A percentile compares a stretch with the other conserved stretches of the same genome.
These are phyloP conservation scores for Globisporangium irregulare DNA, from an alignment of 352 stramenopile genomes.

Conservation along the genomic window DNA sequence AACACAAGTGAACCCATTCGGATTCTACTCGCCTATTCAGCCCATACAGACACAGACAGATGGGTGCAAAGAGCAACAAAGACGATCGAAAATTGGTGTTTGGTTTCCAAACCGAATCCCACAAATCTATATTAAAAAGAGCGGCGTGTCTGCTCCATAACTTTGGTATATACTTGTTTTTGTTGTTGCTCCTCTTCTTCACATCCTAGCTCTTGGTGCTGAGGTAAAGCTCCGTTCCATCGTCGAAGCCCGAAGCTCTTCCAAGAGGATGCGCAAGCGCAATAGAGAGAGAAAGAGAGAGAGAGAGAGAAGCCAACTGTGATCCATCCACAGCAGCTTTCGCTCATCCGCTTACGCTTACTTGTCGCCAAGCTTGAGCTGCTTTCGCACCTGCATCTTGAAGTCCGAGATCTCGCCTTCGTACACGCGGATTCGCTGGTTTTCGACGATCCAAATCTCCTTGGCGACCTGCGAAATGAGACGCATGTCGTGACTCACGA, in stretches of 20 bases:
- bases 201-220: not conserved
- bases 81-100: not conserved
- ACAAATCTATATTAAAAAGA: conserved; percentile 20
- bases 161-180: conserved; percentile 16
- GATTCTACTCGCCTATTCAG: not conserved
- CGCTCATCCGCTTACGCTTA: not conserved
- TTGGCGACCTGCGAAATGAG: conserved; percentile 98
- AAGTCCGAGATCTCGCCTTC: conserved; percentile 98
- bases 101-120: conserved; percentile 13
- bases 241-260: not conserved
- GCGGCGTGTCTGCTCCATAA: conserved; percentile 2
- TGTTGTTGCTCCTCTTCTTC: not conserved
- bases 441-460: conserved; percentile 99
- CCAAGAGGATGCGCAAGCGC: not conserved
- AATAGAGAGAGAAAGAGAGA: not conserved
- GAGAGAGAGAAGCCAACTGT: not conserved
- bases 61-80: not conserved
- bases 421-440: conserved; percentile 96
- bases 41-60: not conserved
- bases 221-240: not conserved
- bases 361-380: conserved; percentile 23
- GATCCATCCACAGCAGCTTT: not conserved
- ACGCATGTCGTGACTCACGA: conserved; percentile 99
- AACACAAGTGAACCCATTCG: not conserved
- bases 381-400: conserved; percentile 65